Percentiles rank a stretch among this genome's conserved stretches.
Conservation (phyloP, 116 monocot species). For the Cymodocea nodosa region DNA sequence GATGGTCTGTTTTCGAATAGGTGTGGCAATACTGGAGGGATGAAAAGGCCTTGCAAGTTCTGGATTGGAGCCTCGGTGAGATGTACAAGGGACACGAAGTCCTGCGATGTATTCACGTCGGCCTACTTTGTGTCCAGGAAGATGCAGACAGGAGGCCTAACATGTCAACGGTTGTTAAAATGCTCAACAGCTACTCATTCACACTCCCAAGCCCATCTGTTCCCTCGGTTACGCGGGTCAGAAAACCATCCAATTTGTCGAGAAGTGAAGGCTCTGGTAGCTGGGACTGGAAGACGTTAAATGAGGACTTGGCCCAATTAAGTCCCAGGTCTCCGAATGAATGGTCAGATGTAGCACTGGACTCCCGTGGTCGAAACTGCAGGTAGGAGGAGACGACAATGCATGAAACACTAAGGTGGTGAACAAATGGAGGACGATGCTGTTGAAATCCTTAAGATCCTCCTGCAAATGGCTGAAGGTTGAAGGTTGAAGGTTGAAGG, state of each 20-base stretch:
- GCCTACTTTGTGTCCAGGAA: constrained; percentile 26
- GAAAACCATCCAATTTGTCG: not conserved
- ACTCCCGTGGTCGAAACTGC: too few relatives aligned
- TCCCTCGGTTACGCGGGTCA: not conserved
- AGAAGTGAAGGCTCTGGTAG: not conserved
- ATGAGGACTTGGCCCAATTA: not conserved
- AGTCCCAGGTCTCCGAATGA: too few relatives aligned
- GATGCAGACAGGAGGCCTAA: constrained; percentile 11
- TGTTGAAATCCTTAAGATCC: too few relatives aligned
- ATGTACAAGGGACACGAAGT: constrained; percentile 16
- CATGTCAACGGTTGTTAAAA: constrained; percentile 15
- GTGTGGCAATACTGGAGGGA: constrained; percentile 16
- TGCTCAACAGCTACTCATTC: constrained; percentile 12
- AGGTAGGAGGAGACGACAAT: too few relatives aligned
- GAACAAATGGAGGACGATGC: too few relatives aligned
- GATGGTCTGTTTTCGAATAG: not conserved
- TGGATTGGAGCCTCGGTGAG: constrained; percentile 10
- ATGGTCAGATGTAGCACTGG: too few relatives aligned
- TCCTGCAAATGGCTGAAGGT: too few relatives aligned
- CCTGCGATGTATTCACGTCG: constrained; percentile 26
- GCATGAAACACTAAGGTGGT: too few relatives aligned
- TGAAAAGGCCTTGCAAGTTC: constrained; percentile 7
- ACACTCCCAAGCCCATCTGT: constrained; percentile 8
- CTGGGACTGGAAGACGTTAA: constrained; percentile 3
- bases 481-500: too few relatives aligned